A percentile compares a stretch with the other conserved stretches of the same genome.
Conservation (phyloP, 495 filamentous ascomycete genomes). For the Echria macrotheca region DNA sequence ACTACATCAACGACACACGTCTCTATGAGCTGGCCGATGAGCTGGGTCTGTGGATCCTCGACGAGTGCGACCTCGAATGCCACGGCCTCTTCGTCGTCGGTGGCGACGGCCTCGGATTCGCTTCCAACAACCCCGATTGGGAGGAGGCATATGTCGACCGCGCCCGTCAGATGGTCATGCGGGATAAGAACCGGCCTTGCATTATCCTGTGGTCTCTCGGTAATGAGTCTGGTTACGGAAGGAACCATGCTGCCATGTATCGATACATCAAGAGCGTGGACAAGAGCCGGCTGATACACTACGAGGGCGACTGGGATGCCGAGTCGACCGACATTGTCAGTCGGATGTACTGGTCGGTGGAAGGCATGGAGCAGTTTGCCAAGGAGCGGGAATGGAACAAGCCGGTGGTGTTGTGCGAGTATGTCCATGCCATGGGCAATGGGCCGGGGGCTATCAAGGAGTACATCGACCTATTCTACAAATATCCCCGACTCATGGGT, state of each 20-base stretch:
- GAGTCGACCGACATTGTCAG: constrained; percentile 59
- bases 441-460: constrained; percentile 63
- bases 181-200: constrained; percentile 63
- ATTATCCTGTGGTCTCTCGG: constrained; percentile 71
- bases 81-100: constrained; percentile 58
- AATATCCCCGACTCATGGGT: constrained; percentile 58
- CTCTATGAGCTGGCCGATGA: constrained; percentile 65
- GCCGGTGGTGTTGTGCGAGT: constrained; percentile 65
- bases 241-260: constrained; percentile 64
- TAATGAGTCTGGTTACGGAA: constrained; percentile 67
- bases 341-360: constrained; percentile 59
- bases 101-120: constrained; percentile 41
- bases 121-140: constrained; percentile 65
- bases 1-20: constrained; percentile 55
- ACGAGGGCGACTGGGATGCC: constrained; percentile 59
- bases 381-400: constrained; percentile 42
- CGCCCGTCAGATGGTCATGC: constrained; percentile 56
- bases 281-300: constrained; percentile 56
- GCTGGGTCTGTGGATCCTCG: constrained; percentile 64
- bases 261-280: constrained; percentile 55
- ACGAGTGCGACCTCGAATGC: constrained; percentile 70
- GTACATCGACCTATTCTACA: constrained; percentile 63
- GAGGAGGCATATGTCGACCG: constrained; percentile 66
- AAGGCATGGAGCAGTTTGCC: constrained; percentile 38
- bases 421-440: constrained; percentile 70